phyloP scores from a whole-genome alignment of 225 moss, liverwort and hornwort species.

The Polytrichum commune region DNA sequence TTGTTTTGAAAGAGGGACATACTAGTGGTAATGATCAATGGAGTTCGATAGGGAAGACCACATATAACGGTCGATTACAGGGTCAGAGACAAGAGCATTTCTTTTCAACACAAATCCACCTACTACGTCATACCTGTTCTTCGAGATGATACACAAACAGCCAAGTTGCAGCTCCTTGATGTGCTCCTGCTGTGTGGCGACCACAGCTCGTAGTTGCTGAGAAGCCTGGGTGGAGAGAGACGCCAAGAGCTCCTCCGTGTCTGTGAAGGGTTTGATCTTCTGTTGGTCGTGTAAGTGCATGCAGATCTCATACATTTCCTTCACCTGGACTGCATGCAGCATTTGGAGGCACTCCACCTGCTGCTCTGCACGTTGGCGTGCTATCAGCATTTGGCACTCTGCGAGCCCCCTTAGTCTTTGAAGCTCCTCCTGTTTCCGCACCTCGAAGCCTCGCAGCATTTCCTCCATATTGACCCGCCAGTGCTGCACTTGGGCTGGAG shows the following conservation, averaged over 20 bases:
- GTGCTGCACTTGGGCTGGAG: slow-evolving; percentile 23
- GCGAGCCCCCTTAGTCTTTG: slow-evolving; percentile 21
- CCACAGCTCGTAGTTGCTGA: slow-evolving; percentile 11
- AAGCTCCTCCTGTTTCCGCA: slow-evolving; percentile 27
- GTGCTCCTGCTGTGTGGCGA: slow-evolving; percentile 30
- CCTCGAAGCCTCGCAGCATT: slow-evolving; percentile 27
- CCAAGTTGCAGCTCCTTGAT: slow-evolving; percentile 30
- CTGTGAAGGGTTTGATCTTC: neutral
- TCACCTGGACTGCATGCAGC: slow-evolving; percentile 21
- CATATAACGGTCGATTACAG: too few species aligned
- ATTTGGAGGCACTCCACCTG: slow-evolving; percentile 19
- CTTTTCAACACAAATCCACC: too few species aligned
- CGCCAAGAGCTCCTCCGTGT: slow-evolving; percentile 16
- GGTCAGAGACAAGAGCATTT: too few species aligned
- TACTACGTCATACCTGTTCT: slow-evolving; percentile 9
- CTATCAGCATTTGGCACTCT: slow-evolving; percentile 5
- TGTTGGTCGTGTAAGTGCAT: slow-evolving; percentile 22
- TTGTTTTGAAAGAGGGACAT: too few species aligned
- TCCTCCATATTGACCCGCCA: slow-evolving; percentile 22
- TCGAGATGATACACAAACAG: slow-evolving; percentile 18
- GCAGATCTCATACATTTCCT: slow-evolving; percentile 28
- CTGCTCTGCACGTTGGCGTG: slow-evolving; percentile 20
- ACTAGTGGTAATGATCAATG: too few species aligned
- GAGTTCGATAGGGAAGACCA: too few species aligned
- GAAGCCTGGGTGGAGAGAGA: slow-evolving; percentile 23